Evolutionary conservation across 2,329 filamentous ascomycete species (phyloP).

Genomic region (Biscogniauxia marginata): DNA sequence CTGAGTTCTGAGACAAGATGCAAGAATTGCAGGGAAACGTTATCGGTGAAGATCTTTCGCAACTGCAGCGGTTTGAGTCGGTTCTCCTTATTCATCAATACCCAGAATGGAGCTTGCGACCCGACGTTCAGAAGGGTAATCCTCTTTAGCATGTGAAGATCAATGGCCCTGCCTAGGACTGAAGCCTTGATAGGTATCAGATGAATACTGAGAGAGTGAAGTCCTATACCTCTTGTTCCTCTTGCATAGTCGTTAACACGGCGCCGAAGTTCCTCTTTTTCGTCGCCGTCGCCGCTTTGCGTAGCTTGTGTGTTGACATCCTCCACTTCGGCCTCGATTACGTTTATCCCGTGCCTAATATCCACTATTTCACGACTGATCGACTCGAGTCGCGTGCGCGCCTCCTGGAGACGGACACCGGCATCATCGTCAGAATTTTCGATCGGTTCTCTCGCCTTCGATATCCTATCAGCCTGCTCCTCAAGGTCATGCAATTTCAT

Average conservation of each 20-base stretch:
- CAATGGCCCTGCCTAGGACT: slow-evolving; percentile 54
- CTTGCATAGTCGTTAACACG: slow-evolving; percentile 53
- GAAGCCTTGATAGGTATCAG: slow-evolving; percentile 60
- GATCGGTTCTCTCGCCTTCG: slow-evolving; percentile 3
- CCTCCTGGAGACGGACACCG: slow-evolving; percentile 21
- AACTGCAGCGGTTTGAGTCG: slow-evolving; percentile 49
- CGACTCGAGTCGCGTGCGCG: slow-evolving; percentile 30
- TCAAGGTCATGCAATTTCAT: not conserved
- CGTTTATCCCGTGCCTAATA: slow-evolving; percentile 35
- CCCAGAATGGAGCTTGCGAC: slow-evolving; percentile 60
- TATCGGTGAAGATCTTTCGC: slow-evolving; percentile 61
- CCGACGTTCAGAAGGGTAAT: slow-evolving; percentile 65
- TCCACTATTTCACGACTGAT: slow-evolving; percentile 34
- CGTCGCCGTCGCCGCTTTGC: slow-evolving; percentile 5
- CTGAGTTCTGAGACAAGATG: slow-evolving; percentile 52
- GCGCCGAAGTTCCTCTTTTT: slow-evolving; percentile 21
- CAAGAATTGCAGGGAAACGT: slow-evolving; percentile 56
- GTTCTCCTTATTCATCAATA: slow-evolving; percentile 54
- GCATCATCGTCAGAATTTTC: slow-evolving; percentile 18
- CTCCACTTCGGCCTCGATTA: slow-evolving; percentile 38
- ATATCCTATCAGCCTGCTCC: slow-evolving; percentile 5
- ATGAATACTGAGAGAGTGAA: slow-evolving; percentile 55
- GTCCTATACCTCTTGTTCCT: slow-evolving; percentile 55
- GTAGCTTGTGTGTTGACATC: slow-evolving; percentile 27
- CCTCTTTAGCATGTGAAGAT: slow-evolving; percentile 54